Evolutionary conservation across 2,329 filamentous ascomycete genomes (phyloP).

Genomic region (Aspergillus felis): DNA sequence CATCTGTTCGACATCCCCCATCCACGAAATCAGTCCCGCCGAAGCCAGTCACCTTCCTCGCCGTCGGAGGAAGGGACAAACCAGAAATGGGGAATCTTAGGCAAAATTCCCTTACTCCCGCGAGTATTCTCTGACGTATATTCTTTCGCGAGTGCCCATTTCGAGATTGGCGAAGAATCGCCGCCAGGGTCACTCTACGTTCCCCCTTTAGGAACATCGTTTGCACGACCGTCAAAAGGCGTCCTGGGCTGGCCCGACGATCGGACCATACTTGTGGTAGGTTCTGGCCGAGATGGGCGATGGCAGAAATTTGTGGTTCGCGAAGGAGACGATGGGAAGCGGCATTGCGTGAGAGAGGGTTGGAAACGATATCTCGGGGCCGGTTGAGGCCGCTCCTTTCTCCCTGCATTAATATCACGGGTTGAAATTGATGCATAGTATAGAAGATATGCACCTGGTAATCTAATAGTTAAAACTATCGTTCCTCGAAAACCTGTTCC

Average conservation of each 20-base stretch:
- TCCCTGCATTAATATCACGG: neutral
- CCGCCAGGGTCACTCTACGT: conserved; percentile 39
- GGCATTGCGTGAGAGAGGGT: conserved; percentile 65
- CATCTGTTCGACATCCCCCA: conserved; percentile 84
- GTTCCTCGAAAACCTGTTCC: neutral
- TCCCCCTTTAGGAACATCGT: conserved; percentile 51
- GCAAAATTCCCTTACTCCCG: conserved; percentile 79
- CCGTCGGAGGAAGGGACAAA: conserved; percentile 47
- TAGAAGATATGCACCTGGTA: neutral
- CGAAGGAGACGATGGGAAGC: conserved; percentile 64
- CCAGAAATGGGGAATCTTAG: conserved; percentile 81
- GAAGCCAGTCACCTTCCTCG: conserved; percentile 33
- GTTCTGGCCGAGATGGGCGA: conserved; percentile 72
- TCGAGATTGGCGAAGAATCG: conserved; percentile 76
- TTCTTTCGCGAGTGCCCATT: conserved; percentile 74
- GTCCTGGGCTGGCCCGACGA: conserved; percentile 81
- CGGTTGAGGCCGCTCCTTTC: conserved; percentile 16
- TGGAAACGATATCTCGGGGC: conserved; percentile 74
- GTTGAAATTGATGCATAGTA: neutral
- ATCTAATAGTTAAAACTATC: neutral
- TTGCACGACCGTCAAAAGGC: conserved; percentile 68
- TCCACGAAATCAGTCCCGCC: conserved; percentile 29
- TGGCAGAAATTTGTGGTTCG: conserved; percentile 83
- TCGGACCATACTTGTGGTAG: conserved; percentile 68
- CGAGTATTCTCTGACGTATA: conserved; percentile 86